These are phyloP conservation scores for Breynia disticha DNA, from an alignment of 441 rosid species.

Conservation along the genomic window DNA sequence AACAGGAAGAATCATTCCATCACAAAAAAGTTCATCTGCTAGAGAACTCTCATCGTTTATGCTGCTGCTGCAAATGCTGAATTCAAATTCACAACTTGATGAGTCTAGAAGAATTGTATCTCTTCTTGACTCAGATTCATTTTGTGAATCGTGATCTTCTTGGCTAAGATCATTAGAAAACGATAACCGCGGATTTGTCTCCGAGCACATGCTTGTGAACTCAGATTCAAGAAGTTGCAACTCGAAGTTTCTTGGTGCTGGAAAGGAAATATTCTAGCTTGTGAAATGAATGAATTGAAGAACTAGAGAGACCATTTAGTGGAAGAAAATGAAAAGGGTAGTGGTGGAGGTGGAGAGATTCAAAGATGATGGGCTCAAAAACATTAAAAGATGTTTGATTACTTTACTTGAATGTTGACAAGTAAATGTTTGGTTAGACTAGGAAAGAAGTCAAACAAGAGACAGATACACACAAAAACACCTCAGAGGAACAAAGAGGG, in stretches of 20 bases:
- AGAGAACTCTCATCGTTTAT: conserved; percentile 36
- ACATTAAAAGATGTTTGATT: neutral
- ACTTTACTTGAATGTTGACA: conserved; percentile 11
- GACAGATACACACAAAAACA: no score
- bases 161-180: conserved; percentile 48
- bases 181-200: conserved; percentile 50
- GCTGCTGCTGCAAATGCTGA: conserved; percentile 34
- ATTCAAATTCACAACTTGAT: conserved; percentile 49
- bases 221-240: no score
- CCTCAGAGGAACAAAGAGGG: no score
- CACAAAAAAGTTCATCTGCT: conserved; percentile 67
- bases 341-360: conserved; percentile 10
- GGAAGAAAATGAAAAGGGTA: neutral
- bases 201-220: conserved; percentile 34
- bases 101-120: conserved; percentile 41
- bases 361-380: conserved; percentile 23
- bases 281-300: neutral
- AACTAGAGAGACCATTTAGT: no score
- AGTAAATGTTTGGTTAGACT: neutral
- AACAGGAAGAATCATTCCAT: conserved; percentile 65
- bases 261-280: neutral
- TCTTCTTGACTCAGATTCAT: conserved; percentile 24
- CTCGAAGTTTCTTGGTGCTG: neutral
- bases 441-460: no score
- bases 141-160: conserved; percentile 22